Base-by-base conservation (phyloP, 352 stramenopile species). In the Phytophthora kernoviae region DNA sequence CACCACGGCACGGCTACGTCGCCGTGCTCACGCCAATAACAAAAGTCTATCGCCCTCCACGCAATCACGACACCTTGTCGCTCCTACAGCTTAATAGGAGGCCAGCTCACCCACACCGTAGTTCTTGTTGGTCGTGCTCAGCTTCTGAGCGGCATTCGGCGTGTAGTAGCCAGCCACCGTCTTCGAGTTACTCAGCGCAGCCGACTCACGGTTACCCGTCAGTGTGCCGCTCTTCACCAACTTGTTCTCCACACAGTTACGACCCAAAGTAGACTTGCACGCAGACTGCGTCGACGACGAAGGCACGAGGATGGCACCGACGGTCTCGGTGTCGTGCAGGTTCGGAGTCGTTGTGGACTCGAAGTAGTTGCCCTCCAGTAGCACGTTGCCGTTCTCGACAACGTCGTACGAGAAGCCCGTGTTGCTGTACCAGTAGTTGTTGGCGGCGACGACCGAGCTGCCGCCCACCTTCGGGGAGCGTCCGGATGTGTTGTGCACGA, bases 341-440 rank as follows among this genome's bases (percentile, higher is more conserved):
- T 54, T 65, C 14, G 56, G 47, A 14, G 37, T 27, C 40, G 47
- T 34, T 1, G 40, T 65, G 40, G 47, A 18, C 52, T 79, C 61
- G 41, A 75, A 70, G 67, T 69, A 74, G 54, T 77, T 79, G n/a
- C 58, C 68, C 20, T 77, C 68, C 10, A 54, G 37, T 2, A 77
- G 54, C 36, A 73, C 68, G 26, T 52, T 65, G 5, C 54, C 54
- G 11, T 54, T 53, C 27, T 54, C 34, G 6, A 24, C 39, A 6
- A 73, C 40, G 4, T 73, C 62, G 32, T 70, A 76, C 48, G 58
- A 61, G 39, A 22, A 36, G 24, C 43, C 62, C 32, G 62, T 61
- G 46, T 65, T 76, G 53, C 65, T 52, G 17, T 22, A 46, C 67
- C 67, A 76, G 54, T 76, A 66, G 62, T 76, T 76, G 58, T 72